Evolutionary conservation across 164 flowering plant genomes (phyloP), one percentile per base, ranked within the genome.

Genomic region (Echeveria elegans): DNA sequence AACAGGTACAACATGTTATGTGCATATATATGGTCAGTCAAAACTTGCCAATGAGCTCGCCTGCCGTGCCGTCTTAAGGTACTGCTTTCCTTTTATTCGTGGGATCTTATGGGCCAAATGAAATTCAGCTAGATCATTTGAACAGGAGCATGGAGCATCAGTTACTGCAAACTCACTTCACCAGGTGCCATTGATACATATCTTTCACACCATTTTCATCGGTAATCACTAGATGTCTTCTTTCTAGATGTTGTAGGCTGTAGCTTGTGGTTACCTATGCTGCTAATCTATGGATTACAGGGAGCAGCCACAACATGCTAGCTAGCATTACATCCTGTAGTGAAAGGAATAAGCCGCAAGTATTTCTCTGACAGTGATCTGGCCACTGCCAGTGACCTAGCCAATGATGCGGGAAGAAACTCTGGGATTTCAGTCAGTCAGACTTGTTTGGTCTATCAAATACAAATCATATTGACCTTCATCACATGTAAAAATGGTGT

Each of bases 141-240:
- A 47, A 47, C 23, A 47, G 56, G 26, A 50, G 6, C 26, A 50
- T 21, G 56, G 56, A 50, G 56, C 26, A 21, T n/a, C 26, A 21
- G 56, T 50, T 26, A 50, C 56, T 50, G 56, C 52, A 4, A 47
- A 47, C 52, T 47, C 52, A 47, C 26, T 50, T 50, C 56, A 50
- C 56, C 56, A 5, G 56, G 52, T 47, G 52, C 52, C 21, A 47
- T 47, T 4, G 23, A 21, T 18, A 47, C 23, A 18, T 2, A 18
- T 47, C 23, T 47, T 18, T 47, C 52, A 47, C 23, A 2, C 52
- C 52, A 47, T 47, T 47, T 47, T 47, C 52, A 47, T 21, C 5
- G 23, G 52, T 47, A 47, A 18, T 47, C 52, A 47, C 52, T 47
- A 4, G n/a, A n/a, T n/a, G n/a, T n/a, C n/a, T n/a, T n/a, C n/a